Conservation (phyloP, 2,329 filamentous ascomycete species). For the Epichloe sibirici region DNA sequence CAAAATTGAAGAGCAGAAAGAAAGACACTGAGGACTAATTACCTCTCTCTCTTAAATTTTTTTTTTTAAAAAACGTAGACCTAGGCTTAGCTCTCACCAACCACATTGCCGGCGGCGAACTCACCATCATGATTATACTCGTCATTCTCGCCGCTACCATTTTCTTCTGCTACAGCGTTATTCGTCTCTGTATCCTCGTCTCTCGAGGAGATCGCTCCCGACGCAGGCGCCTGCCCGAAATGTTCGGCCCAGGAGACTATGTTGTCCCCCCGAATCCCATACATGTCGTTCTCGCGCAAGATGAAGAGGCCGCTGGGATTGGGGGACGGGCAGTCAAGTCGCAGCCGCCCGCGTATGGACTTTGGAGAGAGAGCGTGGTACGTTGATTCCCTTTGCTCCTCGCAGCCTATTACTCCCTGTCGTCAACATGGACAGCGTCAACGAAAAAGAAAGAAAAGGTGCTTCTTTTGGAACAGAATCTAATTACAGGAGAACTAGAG, state of each 20-base stretch:
- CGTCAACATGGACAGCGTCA: no score
- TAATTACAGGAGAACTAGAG: conserved; percentile 31
- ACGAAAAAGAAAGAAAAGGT: neutral
- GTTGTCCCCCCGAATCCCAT: conserved; percentile 63
- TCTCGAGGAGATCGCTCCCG: conserved; percentile 31
- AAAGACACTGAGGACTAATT: neutral
- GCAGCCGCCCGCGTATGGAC: conserved; percentile 72
- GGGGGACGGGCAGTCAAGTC: conserved; percentile 43
- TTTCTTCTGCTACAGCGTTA: conserved; percentile 69
- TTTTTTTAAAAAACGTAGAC: conserved; percentile 35
- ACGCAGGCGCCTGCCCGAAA: conserved; percentile 22
- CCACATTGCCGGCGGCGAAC: conserved; percentile 51
- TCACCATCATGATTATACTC: conserved; percentile 70
- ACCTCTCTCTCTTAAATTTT: neutral
- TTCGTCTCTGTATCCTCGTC: conserved; percentile 59
- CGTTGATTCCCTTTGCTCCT: conserved; percentile 22
- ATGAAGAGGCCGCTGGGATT: conserved; percentile 54
- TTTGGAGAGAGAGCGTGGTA: conserved; percentile 75
- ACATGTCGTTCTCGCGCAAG: conserved; percentile 58
- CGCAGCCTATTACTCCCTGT: neutral
- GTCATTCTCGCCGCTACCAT: conserved; percentile 62
- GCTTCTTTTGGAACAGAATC: neutral
- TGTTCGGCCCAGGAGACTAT: conserved; percentile 49
- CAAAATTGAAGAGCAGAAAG: neutral
- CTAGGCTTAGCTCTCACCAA: conserved; percentile 58